Percentiles rank a stretch among this genome's conserved stretches.
Conservation (phyloP, 768 basidiomycete species). For the Rhizopogon sp. region DNA sequence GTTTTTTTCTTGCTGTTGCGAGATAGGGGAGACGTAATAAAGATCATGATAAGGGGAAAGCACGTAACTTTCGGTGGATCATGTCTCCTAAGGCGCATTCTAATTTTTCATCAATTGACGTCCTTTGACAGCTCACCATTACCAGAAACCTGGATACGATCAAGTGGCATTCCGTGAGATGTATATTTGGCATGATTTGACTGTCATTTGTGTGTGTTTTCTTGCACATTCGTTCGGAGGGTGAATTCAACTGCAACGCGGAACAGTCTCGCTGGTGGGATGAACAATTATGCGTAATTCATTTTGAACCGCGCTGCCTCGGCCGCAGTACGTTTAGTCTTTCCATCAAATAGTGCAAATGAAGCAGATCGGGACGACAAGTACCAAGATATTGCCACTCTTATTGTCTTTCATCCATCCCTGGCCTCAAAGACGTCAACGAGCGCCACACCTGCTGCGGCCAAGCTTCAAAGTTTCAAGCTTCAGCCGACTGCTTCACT, state of each 20-base stretch:
- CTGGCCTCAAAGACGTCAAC: neutral
- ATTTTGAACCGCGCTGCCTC: neutral
- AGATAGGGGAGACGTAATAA: no score
- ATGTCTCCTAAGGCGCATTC: no score
- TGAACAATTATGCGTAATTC: neutral
- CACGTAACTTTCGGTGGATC: no score
- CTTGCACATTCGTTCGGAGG: neutral
- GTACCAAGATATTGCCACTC: neutral
- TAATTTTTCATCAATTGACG: no score
- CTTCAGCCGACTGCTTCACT: neutral
- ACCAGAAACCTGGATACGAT: neutral
- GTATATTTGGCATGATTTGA: no score
- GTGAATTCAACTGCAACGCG: neutral
- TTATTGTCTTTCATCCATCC: neutral
- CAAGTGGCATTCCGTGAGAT: no score
- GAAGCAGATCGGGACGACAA: neutral
- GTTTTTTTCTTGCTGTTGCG: no score
- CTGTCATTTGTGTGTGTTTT: neutral
- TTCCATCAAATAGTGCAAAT: neutral
- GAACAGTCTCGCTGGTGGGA: neutral
- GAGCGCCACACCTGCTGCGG: neutral
- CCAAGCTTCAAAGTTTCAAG: neutral
- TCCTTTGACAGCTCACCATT: neutral
- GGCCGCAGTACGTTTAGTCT: neutral
- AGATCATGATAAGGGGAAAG: no score